These are phyloP conservation scores for Vitis vinifera DNA, from an alignment of 164 flowering plant species.

Conservation along the genomic window ASM3070453v1 NC_081817.1:16131001-16131500, in stretches of 20 bases:
- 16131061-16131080: constrained; percentile 43
- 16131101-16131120: constrained; percentile 29
- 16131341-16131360: too few species aligned
- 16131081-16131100: constrained; percentile 27
- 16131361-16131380: too few species aligned
- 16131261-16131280: constrained; percentile 15
- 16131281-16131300: neutral
- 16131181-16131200: constrained; percentile 27
- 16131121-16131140: constrained; percentile 41
- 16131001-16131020: constrained; percentile 10
- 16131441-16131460: too few species aligned
- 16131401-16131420: too few species aligned
- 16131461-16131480: too few species aligned
- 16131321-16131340: too few species aligned
- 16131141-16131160: constrained; percentile 39
- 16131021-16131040: constrained; percentile 29
- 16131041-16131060: constrained; percentile 37
- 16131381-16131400: too few species aligned
- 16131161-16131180: constrained; percentile 21
- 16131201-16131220: constrained; percentile 32
- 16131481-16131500: too few species aligned
- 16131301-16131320: too few species aligned
- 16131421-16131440: too few species aligned
- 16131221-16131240: constrained; percentile 27
- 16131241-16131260: constrained; percentile 28